Base-by-base conservation (phyloP, 306 rosid species). In the Hippophae tibetana region DNA sequence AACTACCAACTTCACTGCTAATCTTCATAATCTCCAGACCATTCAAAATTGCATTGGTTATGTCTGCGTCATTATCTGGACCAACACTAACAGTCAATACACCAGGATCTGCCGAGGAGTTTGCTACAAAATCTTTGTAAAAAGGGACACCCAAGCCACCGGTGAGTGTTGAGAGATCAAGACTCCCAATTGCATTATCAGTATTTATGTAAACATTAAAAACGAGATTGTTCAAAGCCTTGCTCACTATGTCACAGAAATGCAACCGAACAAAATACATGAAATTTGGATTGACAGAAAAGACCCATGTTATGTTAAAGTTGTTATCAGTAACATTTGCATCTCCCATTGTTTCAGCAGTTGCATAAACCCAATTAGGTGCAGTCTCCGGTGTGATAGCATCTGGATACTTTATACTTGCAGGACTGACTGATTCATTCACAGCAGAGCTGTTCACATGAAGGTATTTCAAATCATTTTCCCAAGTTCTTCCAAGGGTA, bases 221-320 rank as follows among this genome's bases (percentile, higher is more conserved):
- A 61, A 87, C 93, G 42, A 92, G 74, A 64, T 9, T 78, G 70
- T 88, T 82, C 51, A 92, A 73, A 10, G 86, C 69, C 61, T 53
- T 83, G 83, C 96, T 92, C 56, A 80, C 71, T 56, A 92, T 88
- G 76, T 92, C 96, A 63, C 96, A 92, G 56, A 92, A 80, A 67
- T 92, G 98, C 0, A 83, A 82, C 70, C 98, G 68, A 44, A 92
- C 77, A 38, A 87, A 79, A 65, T 87, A 92, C 67, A 75, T 70
- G 72, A 79, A 92, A 58, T 47, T 65, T 27, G 86, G 92, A 68
- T 92, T 89, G 27, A 86, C 89, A 2, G 61, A 13, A 62, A 92
- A 83, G 48, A 87, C 89, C 98, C 98, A 92, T 48, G 98, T 92
- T 54, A 92, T 76, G 75, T 87, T 92, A 87, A 92, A 92, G 79